Percentiles rank a stretch among this genome's conserved stretches.
These are phyloP conservation scores for Paramecium biaurelia DNA, from an alignment of 73 alveolate genomes.

Conservation along the genomic window DNA sequence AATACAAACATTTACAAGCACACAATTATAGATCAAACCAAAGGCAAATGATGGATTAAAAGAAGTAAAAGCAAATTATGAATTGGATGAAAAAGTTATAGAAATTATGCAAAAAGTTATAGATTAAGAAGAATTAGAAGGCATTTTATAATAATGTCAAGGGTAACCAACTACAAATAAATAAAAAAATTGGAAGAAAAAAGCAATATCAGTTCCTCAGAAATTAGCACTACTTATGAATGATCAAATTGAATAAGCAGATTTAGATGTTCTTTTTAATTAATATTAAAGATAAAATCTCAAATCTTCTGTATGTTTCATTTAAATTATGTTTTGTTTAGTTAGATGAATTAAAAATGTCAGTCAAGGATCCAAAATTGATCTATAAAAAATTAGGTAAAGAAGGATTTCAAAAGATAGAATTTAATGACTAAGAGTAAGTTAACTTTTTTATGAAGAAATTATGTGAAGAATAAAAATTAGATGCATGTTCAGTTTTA, in stretches of 20 bases:
- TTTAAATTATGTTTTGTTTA: not conserved
- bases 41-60: not conserved
- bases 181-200: conserved; percentile 3
- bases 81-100: not conserved
- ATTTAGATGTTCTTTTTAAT: not conserved
- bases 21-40: not conserved
- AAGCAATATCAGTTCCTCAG: not conserved
- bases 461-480: conserved; percentile 9
- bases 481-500: conserved; percentile 31
- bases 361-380: not conserved
- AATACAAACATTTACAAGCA: not conserved
- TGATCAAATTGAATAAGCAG: not conserved
- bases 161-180: not conserved
- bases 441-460: conserved; percentile 44
- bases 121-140: not conserved
- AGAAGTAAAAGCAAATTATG: not conserved
- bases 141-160: not conserved
- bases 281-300: conserved; percentile 7
- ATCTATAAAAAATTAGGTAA: not conserved
- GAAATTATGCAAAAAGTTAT: not conserved
- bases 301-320: not conserved
- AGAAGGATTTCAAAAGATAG: not conserved
- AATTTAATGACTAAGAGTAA: conserved; percentile 30
- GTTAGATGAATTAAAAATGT: not conserved
- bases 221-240: conserved; percentile 5